Percentiles rank a stretch among this genome's conserved stretches.
These are phyloP conservation scores for Populus hybrid DNA, from an alignment of 441 rosid species.

Conservation along the genomic window DNA sequence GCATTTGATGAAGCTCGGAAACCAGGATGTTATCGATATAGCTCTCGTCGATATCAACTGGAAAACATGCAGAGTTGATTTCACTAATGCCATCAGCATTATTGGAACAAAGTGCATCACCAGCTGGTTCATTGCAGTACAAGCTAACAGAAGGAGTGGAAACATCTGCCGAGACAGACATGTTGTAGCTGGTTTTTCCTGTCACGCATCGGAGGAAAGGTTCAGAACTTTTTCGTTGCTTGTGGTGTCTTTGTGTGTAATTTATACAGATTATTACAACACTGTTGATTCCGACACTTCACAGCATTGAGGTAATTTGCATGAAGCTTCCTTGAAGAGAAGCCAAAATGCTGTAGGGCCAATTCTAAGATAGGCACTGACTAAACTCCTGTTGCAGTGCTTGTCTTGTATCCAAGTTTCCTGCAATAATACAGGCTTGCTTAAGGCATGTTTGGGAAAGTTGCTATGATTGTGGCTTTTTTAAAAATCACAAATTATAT, in stretches of 20 bases:
- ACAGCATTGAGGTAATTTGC: not conserved
- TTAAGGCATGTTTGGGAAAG: too few species aligned
- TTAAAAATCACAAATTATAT: too few species aligned
- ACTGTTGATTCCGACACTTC: not conserved
- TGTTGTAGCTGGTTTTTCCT: conserved; percentile 3
- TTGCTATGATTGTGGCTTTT: too few species aligned
- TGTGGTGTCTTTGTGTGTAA: too few species aligned
- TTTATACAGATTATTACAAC: too few species aligned
- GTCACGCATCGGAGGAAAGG: not conserved
- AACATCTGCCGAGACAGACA: conserved; percentile 26
- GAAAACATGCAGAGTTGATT: not conserved
- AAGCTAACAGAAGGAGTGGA: conserved; percentile 16
- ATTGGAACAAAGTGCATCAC: conserved; percentile 10
- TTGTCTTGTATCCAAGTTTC: conserved; percentile 1
- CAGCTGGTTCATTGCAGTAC: conserved; percentile 30
- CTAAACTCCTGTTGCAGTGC: not conserved
- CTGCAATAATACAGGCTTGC: too few species aligned
- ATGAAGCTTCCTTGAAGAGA: conserved; percentile 32
- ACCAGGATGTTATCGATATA: conserved; percentile 17
- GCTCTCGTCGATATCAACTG: conserved; percentile 16
- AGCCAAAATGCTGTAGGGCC: conserved; percentile 24
- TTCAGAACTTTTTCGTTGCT: conserved; percentile 3
- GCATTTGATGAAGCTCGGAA: conserved; percentile 31
- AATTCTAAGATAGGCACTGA: not conserved
- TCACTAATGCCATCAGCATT: conserved; percentile 2